A percentile compares a stretch with the other conserved stretches of the same genome.
Evolutionary conservation across 306 rosid species (phyloP).

Genomic region (Prunus mira): DNA sequence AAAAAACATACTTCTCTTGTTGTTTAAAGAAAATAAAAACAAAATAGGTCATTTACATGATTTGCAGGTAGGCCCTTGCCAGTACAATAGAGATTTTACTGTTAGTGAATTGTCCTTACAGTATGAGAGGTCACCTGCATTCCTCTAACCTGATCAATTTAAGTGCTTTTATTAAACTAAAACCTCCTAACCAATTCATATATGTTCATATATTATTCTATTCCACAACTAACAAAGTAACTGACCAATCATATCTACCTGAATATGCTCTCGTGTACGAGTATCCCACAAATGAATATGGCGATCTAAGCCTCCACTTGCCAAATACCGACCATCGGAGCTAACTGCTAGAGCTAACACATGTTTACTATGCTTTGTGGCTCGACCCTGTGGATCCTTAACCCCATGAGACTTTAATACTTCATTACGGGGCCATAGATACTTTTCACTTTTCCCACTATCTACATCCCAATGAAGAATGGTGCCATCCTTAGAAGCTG

Average conservation of each 20-base stretch:
- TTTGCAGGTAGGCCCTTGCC: not conserved
- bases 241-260: slow-evolving; percentile 43
- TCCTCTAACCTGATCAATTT: not conserved
- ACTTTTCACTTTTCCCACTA: slow-evolving; percentile 72
- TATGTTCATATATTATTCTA: not conserved
- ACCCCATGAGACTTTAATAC: slow-evolving; percentile 71
- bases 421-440: slow-evolving; percentile 69
- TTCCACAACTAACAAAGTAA: not conserved
- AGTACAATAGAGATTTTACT: not conserved
- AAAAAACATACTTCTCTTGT: not conserved
- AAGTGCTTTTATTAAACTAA: not conserved
- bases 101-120: not conserved
- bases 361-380: slow-evolving; percentile 64
- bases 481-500: slow-evolving; percentile 88
- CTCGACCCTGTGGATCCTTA: slow-evolving; percentile 78
- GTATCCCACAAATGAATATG: slow-evolving; percentile 98
- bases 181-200: not conserved
- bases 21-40: not conserved
- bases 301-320: slow-evolving; percentile 91
- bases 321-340: slow-evolving; percentile 88
- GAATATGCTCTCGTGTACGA: slow-evolving; percentile 79
- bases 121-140: not conserved
- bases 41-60: not conserved
- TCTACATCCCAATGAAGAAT: slow-evolving; percentile 89
- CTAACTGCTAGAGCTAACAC: slow-evolving; percentile 72